Evolutionary conservation across 352 stramenopile species (phyloP).

Genomic region (Globisporangium rhizosaccharum): DNA sequence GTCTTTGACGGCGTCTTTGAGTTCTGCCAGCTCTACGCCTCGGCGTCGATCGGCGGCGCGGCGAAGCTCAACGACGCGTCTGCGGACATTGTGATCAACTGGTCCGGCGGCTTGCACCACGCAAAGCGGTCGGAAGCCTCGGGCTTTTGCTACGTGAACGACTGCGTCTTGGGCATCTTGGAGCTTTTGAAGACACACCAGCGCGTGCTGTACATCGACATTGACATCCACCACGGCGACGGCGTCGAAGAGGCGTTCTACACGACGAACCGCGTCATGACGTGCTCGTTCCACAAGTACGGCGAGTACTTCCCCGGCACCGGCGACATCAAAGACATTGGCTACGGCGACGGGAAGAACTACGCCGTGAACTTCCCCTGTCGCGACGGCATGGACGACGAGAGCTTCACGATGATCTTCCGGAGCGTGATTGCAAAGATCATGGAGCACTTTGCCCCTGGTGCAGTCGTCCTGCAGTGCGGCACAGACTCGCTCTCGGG

Average conservation of each 20-base stretch:
- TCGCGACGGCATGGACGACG: conserved; percentile 98
- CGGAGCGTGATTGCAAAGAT: conserved; percentile 94
- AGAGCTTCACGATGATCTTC: conserved; percentile 90
- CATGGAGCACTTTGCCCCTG: conserved; percentile 94
- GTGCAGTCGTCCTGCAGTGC: conserved; percentile 97
- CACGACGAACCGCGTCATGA: conserved; percentile 98
- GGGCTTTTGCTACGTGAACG: conserved; percentile 99
- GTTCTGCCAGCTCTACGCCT: conserved; percentile 98
- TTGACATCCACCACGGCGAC: conserved; percentile 99
- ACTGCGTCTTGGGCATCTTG: conserved; percentile 98
- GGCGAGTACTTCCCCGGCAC: conserved; percentile 99
- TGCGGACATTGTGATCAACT: conserved; percentile 99
- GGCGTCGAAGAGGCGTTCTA: conserved; percentile 99
- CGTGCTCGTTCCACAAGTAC: conserved; percentile 98
- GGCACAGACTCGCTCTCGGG: conserved; percentile 98
- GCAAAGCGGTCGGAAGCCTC: conserved; percentile 98
- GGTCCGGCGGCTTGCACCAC: conserved; percentile 98
- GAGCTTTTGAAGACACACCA: conserved; percentile 97
- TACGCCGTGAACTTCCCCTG: conserved; percentile 99
- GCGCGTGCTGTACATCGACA: conserved; percentile 99
- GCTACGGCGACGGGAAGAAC: conserved; percentile 92
- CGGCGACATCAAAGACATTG: conserved; percentile 79
- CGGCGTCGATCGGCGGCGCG: conserved; percentile 94
- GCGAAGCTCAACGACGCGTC: conserved; percentile 94
- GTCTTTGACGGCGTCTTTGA: conserved; percentile 99